Evolutionary conservation across 1,139 yeast genomes (phyloP).

Genomic region (Citeromyces hawaiiensis): DNA sequence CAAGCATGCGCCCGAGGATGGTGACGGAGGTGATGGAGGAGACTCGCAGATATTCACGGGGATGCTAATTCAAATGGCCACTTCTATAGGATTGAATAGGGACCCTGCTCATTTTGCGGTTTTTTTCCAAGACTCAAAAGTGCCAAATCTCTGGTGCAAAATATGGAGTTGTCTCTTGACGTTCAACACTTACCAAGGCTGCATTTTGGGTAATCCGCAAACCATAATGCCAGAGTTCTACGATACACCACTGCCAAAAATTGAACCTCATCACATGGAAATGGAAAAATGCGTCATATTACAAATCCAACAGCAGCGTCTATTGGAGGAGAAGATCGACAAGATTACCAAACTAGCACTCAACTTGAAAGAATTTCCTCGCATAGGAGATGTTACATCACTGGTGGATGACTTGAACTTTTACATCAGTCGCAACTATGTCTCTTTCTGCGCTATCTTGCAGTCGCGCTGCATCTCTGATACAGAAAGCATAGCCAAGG

Average conservation of each 20-base stretch:
- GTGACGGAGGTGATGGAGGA: conserved; percentile 34
- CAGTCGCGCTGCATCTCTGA: conserved; percentile 1
- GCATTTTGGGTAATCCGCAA: conserved; percentile 27
- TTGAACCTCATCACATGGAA: conserved; percentile 9
- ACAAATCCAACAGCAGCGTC: conserved; percentile 7
- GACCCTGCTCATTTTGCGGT: conserved; percentile 14
- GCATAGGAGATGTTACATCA: conserved; percentile 7
- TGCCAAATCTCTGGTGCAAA: conserved; percentile 31
- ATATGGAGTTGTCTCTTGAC: conserved; percentile 35
- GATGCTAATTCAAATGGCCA: conserved; percentile 26
- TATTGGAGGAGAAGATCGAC: conserved; percentile 7
- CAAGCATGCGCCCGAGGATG: conserved; percentile 36
- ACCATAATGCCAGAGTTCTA: conserved; percentile 18
- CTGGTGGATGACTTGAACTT: conserved; percentile 8
- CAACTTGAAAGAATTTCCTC: conserved; percentile 10
- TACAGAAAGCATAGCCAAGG: conserved; percentile 10
- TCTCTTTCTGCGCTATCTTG: conserved; percentile 7
- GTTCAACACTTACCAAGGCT: conserved; percentile 21
- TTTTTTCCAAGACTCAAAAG: conserved; percentile 12
- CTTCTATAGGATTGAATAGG: conserved; percentile 20
- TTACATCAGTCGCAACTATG: conserved; percentile 7
- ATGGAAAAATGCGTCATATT: conserved; percentile 14
- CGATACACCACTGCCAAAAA: conserved; percentile 25
- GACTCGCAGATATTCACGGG: conserved; percentile 31
- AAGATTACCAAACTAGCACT: conserved; percentile 10